Percentiles rank a stretch among this genome's conserved stretches.
These are phyloP conservation scores for Mycena belliarum DNA, from an alignment of 768 basidiomycete species.

Conservation along the genomic window DNA sequence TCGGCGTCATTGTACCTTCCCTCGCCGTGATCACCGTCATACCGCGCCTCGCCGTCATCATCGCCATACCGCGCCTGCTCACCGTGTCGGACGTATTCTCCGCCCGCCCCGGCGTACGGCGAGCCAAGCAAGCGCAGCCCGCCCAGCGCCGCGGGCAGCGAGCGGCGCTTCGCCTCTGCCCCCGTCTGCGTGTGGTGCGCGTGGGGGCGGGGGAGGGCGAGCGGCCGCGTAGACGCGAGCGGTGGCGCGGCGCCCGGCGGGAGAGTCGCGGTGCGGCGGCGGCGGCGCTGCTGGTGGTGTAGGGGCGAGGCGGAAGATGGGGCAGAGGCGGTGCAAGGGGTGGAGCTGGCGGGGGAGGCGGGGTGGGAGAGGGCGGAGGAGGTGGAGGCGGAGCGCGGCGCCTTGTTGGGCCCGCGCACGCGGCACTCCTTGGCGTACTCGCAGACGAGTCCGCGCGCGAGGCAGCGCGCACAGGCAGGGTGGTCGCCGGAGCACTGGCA, in stretches of 20 bases:
- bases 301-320: background rate
- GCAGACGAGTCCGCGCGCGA: slow-evolving; percentile 56
- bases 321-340: background rate
- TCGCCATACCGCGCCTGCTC: too few relatives aligned
- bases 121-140: background rate
- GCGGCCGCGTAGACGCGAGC: background rate
- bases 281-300: background rate
- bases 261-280: background rate
- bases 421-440: slow-evolving; percentile 69
- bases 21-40: too few relatives aligned
- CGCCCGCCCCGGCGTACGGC: background rate
- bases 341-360: background rate
- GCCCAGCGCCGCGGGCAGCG: slow-evolving; percentile 6
- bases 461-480: slow-evolving; percentile 68
- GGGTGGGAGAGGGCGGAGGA: slow-evolving; percentile 6
- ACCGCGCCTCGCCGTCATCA: too few relatives aligned
- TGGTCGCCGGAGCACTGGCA: slow-evolving; percentile 77
- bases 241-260: background rate
- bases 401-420: slow-evolving; percentile 48
- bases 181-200: background rate
- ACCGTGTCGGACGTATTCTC: too few relatives aligned
- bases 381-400: background rate
- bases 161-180: slow-evolving; percentile 11
- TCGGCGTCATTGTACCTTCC: too few relatives aligned
- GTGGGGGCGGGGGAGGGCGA: background rate